These are phyloP conservation scores for Mucor saturninus DNA, from an alignment of 371 early-diverging fungal genomes.

Conservation along the genomic window DNA sequence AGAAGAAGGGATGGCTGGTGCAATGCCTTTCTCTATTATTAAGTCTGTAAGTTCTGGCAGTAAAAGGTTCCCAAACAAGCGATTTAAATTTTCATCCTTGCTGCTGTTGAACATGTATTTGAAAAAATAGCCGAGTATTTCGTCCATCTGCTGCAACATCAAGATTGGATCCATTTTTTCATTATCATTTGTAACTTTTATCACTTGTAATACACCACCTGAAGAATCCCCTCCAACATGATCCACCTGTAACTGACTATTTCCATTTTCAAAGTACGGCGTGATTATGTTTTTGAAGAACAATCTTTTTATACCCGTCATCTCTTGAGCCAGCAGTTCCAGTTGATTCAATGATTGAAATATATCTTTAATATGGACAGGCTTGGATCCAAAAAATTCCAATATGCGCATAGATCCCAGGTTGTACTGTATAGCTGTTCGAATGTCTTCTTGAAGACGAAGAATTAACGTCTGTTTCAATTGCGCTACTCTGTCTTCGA, in stretches of 20 bases:
- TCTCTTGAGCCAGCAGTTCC: slow-evolving; percentile 18
- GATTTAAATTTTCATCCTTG: slow-evolving; percentile 1
- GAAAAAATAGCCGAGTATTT: slow-evolving; percentile 24
- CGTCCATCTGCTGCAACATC: slow-evolving; percentile 22
- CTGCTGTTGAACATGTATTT: slow-evolving; percentile 13
- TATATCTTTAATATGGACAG: slow-evolving; percentile 1
- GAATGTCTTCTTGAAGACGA: slow-evolving; percentile 18
- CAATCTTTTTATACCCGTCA: slow-evolving; percentile 17
- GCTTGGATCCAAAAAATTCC: neutral
- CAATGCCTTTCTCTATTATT: slow-evolving; percentile 21
- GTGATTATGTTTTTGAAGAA: slow-evolving; percentile 27
- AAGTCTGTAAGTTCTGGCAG: slow-evolving; percentile 20
- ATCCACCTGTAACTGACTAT: slow-evolving; percentile 2
- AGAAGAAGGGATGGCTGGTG: slow-evolving; percentile 30
- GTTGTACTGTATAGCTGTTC: slow-evolving; percentile 19
- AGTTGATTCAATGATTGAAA: slow-evolving; percentile 19
- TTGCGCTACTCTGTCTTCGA: neutral
- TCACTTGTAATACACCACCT: slow-evolving; percentile 16
- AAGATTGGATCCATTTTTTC: slow-evolving; percentile 16
- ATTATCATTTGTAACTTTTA: neutral
- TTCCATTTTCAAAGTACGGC: slow-evolving; percentile 20
- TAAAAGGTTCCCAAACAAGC: slow-evolving; percentile 29
- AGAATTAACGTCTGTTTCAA: slow-evolving; percentile 6
- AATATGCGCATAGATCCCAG: slow-evolving; percentile 13
- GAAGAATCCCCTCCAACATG: neutral